Base-by-base conservation (phyloP, 2,329 filamentous ascomycete genomes). In the Orbilia blumenaviensis region DNA sequence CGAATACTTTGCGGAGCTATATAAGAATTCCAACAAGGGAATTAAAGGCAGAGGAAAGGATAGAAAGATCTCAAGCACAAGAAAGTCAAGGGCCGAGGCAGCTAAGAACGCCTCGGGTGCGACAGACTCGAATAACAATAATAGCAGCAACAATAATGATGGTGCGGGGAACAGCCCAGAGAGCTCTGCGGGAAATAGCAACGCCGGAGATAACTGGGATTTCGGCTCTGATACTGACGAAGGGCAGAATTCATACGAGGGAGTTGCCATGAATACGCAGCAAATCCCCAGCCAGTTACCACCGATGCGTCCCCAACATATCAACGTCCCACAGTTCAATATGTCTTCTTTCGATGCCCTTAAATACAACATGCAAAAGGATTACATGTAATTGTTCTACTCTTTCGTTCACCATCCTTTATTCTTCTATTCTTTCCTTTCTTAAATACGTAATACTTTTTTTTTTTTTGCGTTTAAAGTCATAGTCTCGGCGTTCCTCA, bases 11-110 rank as follows among this genome's bases (percentile, higher is more conserved):
- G 88, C 90, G 2, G 87, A 87, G 0, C 86, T 97, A n/a, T 97
- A 97, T 87, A 97, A 96, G 85, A 96, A 98, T 84, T 94, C 91
- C 84, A 98, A 98, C 87, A 97, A 97, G 83, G 95, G 95, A 0
- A 97, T 98, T 85, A 98, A 97, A 84, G 95, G 95, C 9, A 89
- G 95, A 50, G 95, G 95, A 46, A 95, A 94, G 82, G 92, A 94
- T 79, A 87, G 92, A 68, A 89, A 89, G 71, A 90, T 93, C 61
- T 78, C 78, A 14, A 78, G 77, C 18, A 78, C 77, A 14, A 79
- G 79, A 61, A 80, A 80, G 29, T 73, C 78, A 12, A 66, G 78
- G 18, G 63, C 73, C 12, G 78, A 78, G 34, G 79, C 78, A n/a
- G 72, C 75, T 6, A 79, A 80, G 42, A 78, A 67, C 66, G 74